Evolutionary conservation across 768 basidiomycete genomes (phyloP).

Genomic region (Amanita thiersii): DNA sequence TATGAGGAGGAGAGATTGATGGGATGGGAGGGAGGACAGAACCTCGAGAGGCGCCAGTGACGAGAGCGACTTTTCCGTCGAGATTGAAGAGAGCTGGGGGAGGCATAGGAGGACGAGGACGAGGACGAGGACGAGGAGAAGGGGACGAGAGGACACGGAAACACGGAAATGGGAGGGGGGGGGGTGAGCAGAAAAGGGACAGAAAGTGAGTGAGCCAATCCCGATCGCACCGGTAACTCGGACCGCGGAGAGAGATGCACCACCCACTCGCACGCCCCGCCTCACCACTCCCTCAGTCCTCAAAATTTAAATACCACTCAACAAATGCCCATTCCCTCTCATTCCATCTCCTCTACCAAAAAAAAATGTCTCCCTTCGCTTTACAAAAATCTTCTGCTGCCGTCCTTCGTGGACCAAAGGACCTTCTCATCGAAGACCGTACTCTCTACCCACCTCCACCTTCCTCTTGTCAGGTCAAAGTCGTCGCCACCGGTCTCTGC

Average conservation of each 20-base stretch:
- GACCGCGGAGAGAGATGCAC: constrained; percentile 1
- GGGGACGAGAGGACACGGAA: constrained; percentile 1
- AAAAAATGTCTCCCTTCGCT: constrained; percentile 30
- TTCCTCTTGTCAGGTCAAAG: constrained; percentile 72
- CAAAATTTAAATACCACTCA: constrained; percentile 14
- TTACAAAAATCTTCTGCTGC: constrained; percentile 58
- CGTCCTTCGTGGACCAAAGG: constrained; percentile 77
- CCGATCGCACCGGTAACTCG: constrained; percentile 5
- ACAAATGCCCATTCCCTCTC: constrained; percentile 13
- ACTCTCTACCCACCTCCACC: constrained; percentile 61
- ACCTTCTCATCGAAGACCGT: constrained; percentile 75
- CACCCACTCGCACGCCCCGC: constrained; percentile 7
- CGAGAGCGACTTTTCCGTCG: constrained; percentile 56
- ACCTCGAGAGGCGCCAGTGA: constrained; percentile 80
- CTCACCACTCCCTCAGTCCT: constrained; percentile 8
- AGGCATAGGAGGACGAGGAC: constrained; percentile 41
- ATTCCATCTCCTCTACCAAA: constrained; percentile 11
- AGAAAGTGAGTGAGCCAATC: not conserved
- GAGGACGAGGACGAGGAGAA: constrained; percentile 30
- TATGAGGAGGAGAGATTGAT: not conserved
- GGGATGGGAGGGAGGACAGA: constrained; percentile 8
- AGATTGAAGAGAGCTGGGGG: constrained; percentile 61
- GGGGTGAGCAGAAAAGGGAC: constrained; percentile 3
- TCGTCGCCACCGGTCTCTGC: constrained; percentile 84
- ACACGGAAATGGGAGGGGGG: too few relatives aligned